Conservation (phyloP, 2,329 filamentous ascomycete species). For the Sclerotinia sclerotiorum region DNA sequence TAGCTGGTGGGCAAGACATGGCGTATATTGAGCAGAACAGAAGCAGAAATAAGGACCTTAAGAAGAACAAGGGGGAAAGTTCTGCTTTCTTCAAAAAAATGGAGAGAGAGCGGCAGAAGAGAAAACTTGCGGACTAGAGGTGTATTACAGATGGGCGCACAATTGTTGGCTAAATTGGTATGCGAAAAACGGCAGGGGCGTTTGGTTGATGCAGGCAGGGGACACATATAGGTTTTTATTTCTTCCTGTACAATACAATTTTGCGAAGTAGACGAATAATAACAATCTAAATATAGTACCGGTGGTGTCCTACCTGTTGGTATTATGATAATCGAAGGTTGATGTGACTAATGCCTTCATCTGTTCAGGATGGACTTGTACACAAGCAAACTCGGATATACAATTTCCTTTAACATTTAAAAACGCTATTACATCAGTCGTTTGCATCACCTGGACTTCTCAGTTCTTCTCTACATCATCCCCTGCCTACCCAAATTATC, state of each 20-base stretch:
- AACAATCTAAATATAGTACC: neutral
- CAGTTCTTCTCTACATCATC: slow-evolving; percentile 36
- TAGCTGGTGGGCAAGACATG: slow-evolving; percentile 94
- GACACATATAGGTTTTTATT: neutral
- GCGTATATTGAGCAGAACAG: slow-evolving; percentile 88
- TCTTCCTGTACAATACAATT: neutral
- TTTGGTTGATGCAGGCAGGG: neutral
- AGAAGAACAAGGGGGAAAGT: slow-evolving; percentile 59
- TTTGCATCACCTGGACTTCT: neutral
- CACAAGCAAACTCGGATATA: neutral
- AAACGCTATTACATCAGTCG: neutral
- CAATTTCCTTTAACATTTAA: neutral
- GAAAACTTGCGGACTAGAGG: slow-evolving; percentile 45
- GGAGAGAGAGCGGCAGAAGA: slow-evolving; percentile 59
- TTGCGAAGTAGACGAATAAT: neutral
- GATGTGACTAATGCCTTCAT: neutral
- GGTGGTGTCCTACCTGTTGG: too few relatives aligned
- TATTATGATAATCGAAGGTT: too few relatives aligned
- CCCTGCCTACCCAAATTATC: slow-evolving; percentile 48
- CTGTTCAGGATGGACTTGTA: neutral
- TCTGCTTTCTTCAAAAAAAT: slow-evolving; percentile 66
- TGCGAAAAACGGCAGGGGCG: slow-evolving; percentile 1
- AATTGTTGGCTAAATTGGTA: slow-evolving; percentile 1
- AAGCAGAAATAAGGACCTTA: slow-evolving; percentile 65
- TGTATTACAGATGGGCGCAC: neutral